Percentiles rank a stretch among this genome's conserved stretches.
These are phyloP conservation scores for Emergomyces africanus DNA, from an alignment of 2,329 filamentous ascomycete genomes.

Conservation along the genomic window DNA sequence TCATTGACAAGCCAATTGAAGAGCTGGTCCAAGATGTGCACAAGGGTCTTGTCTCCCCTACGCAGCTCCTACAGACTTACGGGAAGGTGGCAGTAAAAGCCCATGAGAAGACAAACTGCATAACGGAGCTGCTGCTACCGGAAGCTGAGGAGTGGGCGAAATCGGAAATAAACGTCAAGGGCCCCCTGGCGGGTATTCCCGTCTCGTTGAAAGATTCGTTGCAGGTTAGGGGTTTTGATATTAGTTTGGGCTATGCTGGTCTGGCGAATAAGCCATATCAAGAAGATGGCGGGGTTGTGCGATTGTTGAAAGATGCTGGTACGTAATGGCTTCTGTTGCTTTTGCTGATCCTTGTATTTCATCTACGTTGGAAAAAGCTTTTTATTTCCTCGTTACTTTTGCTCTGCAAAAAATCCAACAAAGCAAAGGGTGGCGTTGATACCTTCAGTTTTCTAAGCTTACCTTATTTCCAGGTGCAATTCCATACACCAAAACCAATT, in stretches of 20 bases:
- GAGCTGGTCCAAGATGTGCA: conserved; percentile 69
- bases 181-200: conserved; percentile 75
- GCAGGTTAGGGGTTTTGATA: conserved; percentile 70
- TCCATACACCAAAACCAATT: conserved; percentile 85
- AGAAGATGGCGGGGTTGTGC: conserved; percentile 60
- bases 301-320: conserved; percentile 69
- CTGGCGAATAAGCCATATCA: conserved; percentile 54
- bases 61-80: conserved; percentile 71
- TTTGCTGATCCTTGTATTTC: neutral
- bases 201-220: conserved; percentile 71
- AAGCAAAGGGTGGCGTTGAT: neutral
- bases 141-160: conserved; percentile 62
- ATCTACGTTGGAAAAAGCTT: neutral
- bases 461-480: conserved; percentile 48
- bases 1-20: conserved; percentile 61
- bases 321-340: conserved; percentile 3
- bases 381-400: neutral
- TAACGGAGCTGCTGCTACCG: conserved; percentile 74
- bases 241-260: conserved; percentile 65
- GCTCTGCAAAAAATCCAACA: neutral
- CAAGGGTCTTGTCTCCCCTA: conserved; percentile 48
- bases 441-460: neutral
- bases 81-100: conserved; percentile 75
- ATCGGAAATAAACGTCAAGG: conserved; percentile 55
- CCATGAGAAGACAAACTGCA: conserved; percentile 75